Evolutionary conservation across 208 protist genomes (phyloP).

Genomic region (Crithidia brevicula): DNA sequence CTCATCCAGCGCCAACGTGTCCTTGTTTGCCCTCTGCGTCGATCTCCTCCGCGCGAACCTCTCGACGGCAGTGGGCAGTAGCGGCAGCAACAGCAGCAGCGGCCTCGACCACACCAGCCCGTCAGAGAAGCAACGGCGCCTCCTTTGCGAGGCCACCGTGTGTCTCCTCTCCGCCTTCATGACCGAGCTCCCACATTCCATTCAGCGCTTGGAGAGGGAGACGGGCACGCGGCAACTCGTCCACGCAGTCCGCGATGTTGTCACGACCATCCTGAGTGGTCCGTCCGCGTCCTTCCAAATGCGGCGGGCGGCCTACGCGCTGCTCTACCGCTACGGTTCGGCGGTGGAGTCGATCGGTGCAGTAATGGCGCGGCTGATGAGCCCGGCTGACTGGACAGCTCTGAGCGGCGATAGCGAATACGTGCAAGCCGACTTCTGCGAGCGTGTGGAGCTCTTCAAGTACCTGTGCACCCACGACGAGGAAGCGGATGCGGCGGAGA

Average conservation of each 20-base stretch:
- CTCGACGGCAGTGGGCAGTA: not conserved
- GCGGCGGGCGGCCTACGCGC: constrained; percentile 11
- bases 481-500: not conserved
- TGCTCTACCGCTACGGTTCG: constrained; percentile 34
- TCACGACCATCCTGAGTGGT: constrained; percentile 11
- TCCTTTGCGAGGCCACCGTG: constrained; percentile 26
- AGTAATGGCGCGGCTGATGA: constrained; percentile 19
- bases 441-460: constrained; percentile 14
- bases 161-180: constrained; percentile 33
- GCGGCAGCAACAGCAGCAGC: not conserved
- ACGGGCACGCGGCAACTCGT: constrained; percentile 16
- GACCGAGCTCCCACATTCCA: constrained; percentile 28
- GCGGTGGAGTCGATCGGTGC: constrained; percentile 14
- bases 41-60: constrained; percentile 19
- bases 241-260: constrained; percentile 3
- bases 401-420: constrained; percentile 13
- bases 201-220: constrained; percentile 20
- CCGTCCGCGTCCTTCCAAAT: constrained; percentile 23
- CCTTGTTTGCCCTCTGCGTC: constrained; percentile 22
- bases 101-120: not conserved
- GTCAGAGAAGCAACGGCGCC: constrained; percentile 2
- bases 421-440: constrained; percentile 8
- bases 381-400: constrained; percentile 10
- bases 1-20: not conserved
- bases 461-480: constrained; percentile 13